Evolutionary conservation across 2,329 filamentous ascomycete genomes (phyloP).

Genomic region (Claviceps spartinae): DNA sequence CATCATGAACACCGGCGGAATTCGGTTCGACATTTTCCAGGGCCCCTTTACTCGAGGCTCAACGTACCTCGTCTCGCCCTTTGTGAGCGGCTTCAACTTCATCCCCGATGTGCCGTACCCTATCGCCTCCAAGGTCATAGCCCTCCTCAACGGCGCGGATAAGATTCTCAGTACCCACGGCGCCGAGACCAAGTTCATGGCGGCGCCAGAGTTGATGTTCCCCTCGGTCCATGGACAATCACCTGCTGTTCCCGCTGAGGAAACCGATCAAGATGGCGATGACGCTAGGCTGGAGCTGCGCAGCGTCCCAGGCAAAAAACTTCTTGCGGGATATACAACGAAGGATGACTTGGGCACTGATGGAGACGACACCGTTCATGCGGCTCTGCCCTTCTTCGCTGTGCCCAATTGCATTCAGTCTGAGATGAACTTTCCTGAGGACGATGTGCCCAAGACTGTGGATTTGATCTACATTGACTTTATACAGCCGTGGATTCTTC

Average conservation of each 20-base stretch:
- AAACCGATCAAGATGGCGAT: slow-evolving; percentile 8
- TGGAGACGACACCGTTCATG: slow-evolving; percentile 83
- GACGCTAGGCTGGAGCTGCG: slow-evolving; percentile 20
- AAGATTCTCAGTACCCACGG: slow-evolving; percentile 28
- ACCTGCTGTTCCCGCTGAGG: neutral
- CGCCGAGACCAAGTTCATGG: slow-evolving; percentile 32
- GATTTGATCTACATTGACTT: slow-evolving; percentile 91
- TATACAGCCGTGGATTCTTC: slow-evolving; percentile 66
- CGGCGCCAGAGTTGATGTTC: slow-evolving; percentile 33
- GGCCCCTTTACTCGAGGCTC: slow-evolving; percentile 81
- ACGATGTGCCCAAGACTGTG: slow-evolving; percentile 52
- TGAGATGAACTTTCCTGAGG: slow-evolving; percentile 45
- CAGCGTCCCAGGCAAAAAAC: slow-evolving; percentile 11
- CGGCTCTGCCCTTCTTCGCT: slow-evolving; percentile 56
- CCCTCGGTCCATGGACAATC: slow-evolving; percentile 5
- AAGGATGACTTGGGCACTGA: slow-evolving; percentile 68
- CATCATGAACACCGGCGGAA: slow-evolving; percentile 77
- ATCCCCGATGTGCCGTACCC: slow-evolving; percentile 70
- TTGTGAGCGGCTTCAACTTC: slow-evolving; percentile 64
- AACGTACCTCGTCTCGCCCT: slow-evolving; percentile 77
- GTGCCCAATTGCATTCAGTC: slow-evolving; percentile 78
- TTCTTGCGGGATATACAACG: slow-evolving; percentile 71
- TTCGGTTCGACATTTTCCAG: slow-evolving; percentile 92
- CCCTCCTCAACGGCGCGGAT: slow-evolving; percentile 41
- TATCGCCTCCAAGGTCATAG: slow-evolving; percentile 56